Percentiles rank a stretch among this genome's conserved stretches.
phyloP scores from a whole-genome alignment of 805 yeast genomes.

The Barnettozyma californica region DNA sequence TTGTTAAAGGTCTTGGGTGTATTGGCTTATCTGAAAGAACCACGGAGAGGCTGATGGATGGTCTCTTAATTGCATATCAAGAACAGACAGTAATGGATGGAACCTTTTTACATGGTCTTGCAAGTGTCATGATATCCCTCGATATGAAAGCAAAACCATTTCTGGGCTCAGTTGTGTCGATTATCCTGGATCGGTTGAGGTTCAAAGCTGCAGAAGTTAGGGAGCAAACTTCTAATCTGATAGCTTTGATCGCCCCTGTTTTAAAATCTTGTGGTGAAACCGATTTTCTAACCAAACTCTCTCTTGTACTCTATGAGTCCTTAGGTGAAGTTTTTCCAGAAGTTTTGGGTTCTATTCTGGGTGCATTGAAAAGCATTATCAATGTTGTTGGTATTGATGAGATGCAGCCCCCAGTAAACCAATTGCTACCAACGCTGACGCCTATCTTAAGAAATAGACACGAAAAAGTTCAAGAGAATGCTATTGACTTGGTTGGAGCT shows the following conservation, averaged over 20 bases:
- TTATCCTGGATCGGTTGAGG: conserved; percentile 65
- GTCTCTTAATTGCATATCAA: conserved; percentile 73
- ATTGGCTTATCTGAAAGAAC: conserved; percentile 55
- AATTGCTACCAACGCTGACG: conserved; percentile 79
- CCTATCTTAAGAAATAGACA: conserved; percentile 89
- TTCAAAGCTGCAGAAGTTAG: conserved; percentile 69
- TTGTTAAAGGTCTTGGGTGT: conserved; percentile 45
- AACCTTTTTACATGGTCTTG: conserved; percentile 56
- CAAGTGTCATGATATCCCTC: conserved; percentile 54
- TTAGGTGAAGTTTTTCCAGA: conserved; percentile 94
- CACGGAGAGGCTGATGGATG: conserved; percentile 71
- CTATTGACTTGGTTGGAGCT: conserved; percentile 72
- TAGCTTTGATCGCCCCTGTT: conserved; percentile 60
- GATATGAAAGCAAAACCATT: conserved; percentile 66
- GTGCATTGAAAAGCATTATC: conserved; percentile 63
- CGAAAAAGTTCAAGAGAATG: conserved; percentile 83
- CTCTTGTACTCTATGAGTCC: conserved; percentile 79
- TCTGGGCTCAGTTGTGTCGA: conserved; percentile 64
- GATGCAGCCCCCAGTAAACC: conserved; percentile 77
- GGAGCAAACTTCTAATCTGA: conserved; percentile 78
- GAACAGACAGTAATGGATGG: conserved; percentile 60
- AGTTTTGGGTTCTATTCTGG: conserved; percentile 79
- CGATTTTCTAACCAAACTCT: conserved; percentile 58
- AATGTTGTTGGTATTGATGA: conserved; percentile 51
- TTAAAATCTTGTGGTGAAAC: conserved; percentile 61